Base-by-base conservation (phyloP, 2,329 filamentous ascomycete species). In the Achaetomium macrosporum region DNA sequence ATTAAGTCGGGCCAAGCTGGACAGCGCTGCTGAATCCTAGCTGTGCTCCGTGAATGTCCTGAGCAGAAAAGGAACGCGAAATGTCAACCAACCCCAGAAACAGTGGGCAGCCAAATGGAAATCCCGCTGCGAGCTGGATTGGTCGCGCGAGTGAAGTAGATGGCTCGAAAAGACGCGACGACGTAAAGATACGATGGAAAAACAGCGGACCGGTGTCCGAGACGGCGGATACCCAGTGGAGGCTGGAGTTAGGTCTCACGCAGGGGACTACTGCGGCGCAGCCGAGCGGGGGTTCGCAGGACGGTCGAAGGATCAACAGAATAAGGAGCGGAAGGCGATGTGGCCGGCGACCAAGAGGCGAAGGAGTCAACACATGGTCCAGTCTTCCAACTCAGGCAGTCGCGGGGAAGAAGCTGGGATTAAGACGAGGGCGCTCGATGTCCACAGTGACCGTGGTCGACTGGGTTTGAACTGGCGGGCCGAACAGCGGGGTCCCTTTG, bases 11-110 rank as follows among this genome's bases (percentile, higher is more conserved):
- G 57, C 57, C 60, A 65, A 51, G 60, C 57, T 61, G 74, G 73
- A 76, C 75, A 77, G 75, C 74, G 62, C 75, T 75, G 75, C 75
- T 77, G 75, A 71, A 77, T 77, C 74, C 75, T 53, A 43, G 50
- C 42, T 50, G 41, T 37, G 37, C 54, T 53, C 52, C 60, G 60
- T 36, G 20, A n/a, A 43, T 49, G 46, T 37, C 20, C 15, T 48
- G 33, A 17, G 13, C 13, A 37, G 37, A 44, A 17, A 39, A 39
- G 30, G 39, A 43, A 47, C 41, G 15, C 35, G n/a, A 13, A 39
- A 29, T 50, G 42, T 45, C 47, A 35, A 16, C 42, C 17, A 15
- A 25, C 49, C 43, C 41, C 46, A 20, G 25, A 19, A 49, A 43
- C 30, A 19, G 36, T 25, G n/a, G 51, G 37, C 39, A 12, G 42